Evolutionary conservation across 345 rosid genomes (phyloP).

Genomic region (Odontarrhena argentea): DNA sequence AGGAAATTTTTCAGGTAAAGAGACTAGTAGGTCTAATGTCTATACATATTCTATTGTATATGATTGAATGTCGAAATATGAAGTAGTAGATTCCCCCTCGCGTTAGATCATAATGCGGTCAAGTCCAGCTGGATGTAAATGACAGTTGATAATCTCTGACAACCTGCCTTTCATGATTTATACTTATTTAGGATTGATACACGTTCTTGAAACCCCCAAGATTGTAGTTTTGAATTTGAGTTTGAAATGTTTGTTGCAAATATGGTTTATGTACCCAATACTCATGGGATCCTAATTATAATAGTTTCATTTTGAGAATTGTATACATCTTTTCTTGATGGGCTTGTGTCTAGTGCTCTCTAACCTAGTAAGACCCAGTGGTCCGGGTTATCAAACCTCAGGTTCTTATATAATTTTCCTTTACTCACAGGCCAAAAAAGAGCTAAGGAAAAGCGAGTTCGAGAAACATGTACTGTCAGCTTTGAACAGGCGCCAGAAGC

Average conservation of each 20-base stretch:
- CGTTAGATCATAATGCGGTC: background rate
- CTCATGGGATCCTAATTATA: background rate
- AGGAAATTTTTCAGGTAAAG: slow-evolving; percentile 83
- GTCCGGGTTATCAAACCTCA: background rate
- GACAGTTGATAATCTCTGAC: background rate
- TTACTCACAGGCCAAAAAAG: slow-evolving; percentile 74
- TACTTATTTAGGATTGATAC: background rate
- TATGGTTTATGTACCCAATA: background rate
- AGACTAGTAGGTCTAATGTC: background rate
- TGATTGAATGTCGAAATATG: background rate
- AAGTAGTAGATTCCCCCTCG: slow-evolving; percentile 3
- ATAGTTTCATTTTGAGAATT: background rate
- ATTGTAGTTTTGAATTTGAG: background rate
- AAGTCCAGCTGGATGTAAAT: background rate
- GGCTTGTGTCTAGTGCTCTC: background rate
- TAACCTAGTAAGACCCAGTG: background rate
- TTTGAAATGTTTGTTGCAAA: background rate
- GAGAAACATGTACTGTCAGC: slow-evolving; percentile 64
- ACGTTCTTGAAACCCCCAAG: background rate
- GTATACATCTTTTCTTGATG: background rate
- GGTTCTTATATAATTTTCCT: slow-evolving; percentile 15
- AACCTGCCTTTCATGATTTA: background rate
- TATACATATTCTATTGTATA: slow-evolving; percentile 6
- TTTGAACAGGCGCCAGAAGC: slow-evolving; percentile 66
- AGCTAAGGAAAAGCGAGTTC: slow-evolving; percentile 60